These are phyloP conservation scores for Cyclostephanos invisitatus DNA, from an alignment of 108 stramenopile genomes.

Conservation along the genomic window DNA sequence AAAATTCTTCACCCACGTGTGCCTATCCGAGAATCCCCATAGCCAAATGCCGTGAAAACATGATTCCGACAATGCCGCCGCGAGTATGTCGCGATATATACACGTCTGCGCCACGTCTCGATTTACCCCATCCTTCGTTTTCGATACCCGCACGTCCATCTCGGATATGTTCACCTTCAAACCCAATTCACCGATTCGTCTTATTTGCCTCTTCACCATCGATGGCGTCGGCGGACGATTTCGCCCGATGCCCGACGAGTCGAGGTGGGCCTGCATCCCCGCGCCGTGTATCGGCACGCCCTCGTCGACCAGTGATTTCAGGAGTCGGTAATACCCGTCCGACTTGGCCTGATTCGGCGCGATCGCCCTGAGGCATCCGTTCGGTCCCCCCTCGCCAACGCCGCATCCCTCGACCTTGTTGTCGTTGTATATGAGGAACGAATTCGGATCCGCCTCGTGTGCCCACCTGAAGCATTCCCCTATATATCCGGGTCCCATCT, in stretches of 20 bases:
- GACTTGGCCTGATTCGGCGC: slow-evolving; percentile 70
- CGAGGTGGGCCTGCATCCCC: slow-evolving; percentile 91
- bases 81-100: slow-evolving; percentile 85
- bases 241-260: slow-evolving; percentile 73
- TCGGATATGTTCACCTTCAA: slow-evolving; percentile 91
- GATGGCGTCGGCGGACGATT: slow-evolving; percentile 84
- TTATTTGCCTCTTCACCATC: slow-evolving; percentile 88
- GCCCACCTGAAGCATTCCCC: slow-evolving; percentile 92
- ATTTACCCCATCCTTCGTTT: slow-evolving; percentile 11
- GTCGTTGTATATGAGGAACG: slow-evolving; percentile 90
- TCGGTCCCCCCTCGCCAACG: background rate
- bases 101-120: slow-evolving; percentile 61
- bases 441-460: slow-evolving; percentile 91
- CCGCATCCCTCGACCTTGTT: slow-evolving; percentile 93
- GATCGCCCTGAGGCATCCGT: background rate
- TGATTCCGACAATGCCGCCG: slow-evolving; percentile 86
- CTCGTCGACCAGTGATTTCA: slow-evolving; percentile 67
- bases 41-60: slow-evolving; percentile 87
- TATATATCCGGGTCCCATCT: slow-evolving; percentile 87
- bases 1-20: slow-evolving; percentile 90
- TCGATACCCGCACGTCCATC: slow-evolving; percentile 89
- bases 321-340: slow-evolving; percentile 82
- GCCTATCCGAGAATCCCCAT: slow-evolving; percentile 91
- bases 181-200: slow-evolving; percentile 85
- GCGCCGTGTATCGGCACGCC: slow-evolving; percentile 87